These are phyloP conservation scores for Penicillium robsamsonii DNA, from an alignment of 495 filamentous ascomycete genomes.

Conservation along the genomic window DNA sequence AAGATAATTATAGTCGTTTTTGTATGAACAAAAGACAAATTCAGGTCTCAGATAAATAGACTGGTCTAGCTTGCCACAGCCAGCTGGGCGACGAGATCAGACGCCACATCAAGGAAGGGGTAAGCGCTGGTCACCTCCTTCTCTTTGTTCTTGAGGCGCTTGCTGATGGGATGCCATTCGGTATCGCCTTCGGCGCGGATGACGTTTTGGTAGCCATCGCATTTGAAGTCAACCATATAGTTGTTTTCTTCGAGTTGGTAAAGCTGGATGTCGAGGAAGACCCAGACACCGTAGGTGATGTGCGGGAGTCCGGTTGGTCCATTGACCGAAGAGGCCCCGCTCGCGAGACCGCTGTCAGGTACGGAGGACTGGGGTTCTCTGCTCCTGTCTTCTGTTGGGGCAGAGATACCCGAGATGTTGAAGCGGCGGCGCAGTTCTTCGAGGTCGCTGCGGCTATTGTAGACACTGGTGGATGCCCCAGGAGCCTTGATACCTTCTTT, in stretches of 20 bases:
- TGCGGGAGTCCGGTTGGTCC: constrained; percentile 32
- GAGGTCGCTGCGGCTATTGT: constrained; percentile 58
- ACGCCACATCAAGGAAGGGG: constrained; percentile 56
- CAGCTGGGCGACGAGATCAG: constrained; percentile 53
- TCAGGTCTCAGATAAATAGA: neutral
- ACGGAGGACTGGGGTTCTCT: constrained; percentile 24
- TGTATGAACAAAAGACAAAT: constrained; percentile 5
- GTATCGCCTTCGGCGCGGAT: constrained; percentile 46
- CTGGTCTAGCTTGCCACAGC: constrained; percentile 42
- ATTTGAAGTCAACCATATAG: constrained; percentile 98
- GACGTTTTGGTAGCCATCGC: constrained; percentile 91
- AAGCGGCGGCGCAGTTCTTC: constrained; percentile 48
- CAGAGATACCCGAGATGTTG: constrained; percentile 44
- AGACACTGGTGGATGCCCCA: constrained; percentile 50
- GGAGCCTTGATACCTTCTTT: constrained; percentile 66
- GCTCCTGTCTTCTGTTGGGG: constrained; percentile 36
- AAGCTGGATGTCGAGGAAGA: constrained; percentile 94
- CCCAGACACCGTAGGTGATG: constrained; percentile 52
- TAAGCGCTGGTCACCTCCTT: constrained; percentile 57
- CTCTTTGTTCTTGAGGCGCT: constrained; percentile 49
- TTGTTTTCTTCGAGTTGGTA: constrained; percentile 92
- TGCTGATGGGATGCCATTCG: constrained; percentile 50
- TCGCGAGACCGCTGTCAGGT: constrained; percentile 28
- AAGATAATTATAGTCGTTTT: constrained; percentile 17
- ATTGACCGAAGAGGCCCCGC: constrained; percentile 45